Base-by-base conservation (phyloP, 176 grass and related monocot species). In the Phoenix roebelenii region DNA sequence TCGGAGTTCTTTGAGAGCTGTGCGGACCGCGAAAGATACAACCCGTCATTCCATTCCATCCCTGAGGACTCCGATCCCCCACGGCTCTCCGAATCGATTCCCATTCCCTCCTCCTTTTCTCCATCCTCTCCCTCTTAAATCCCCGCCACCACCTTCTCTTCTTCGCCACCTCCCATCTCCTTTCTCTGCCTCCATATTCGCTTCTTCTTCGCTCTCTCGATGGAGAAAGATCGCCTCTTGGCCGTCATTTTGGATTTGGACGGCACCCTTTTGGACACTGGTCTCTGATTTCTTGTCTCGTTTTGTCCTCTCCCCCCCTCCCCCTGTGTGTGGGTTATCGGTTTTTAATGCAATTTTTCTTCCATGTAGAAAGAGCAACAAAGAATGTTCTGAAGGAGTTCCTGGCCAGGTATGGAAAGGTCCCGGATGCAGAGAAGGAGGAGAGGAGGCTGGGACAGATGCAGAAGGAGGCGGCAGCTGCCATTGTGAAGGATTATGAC, bases 191-290 rank as follows among this genome's bases (percentile, higher is more conserved):
- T 16, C 15, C 5, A 15, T 25, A n/a, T 26, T 35, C 51, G 6
- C 35, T 44, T n/a, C 59, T 44, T 19, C 60, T 7, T 0, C 35
- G 3, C 16, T 23, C 49, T 7, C 65, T 44, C 83, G 59, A 96
- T 96, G 91, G 86, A 76, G 16, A 10, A 30, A 52, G 64, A 25
- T 51, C 60, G 52, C 23, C 52, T 90, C 25, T 69, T 61, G 7
- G 86, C 83, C 15, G 83, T 90, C 51, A 87, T 96, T 58, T 77
- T 96, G 22, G 91, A 96, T 61, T 73, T 96, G 57, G 91, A 90
- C 39, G 91, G 91, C 62, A 96, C 91, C 7, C 74, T 96, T 48
- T 50, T 96, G 4, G 86, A 87, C 75, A 75, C 83, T 51, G 86
- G 86, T 76, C 7, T 19, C 9, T 28, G 3, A 63, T 58, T 69